phyloP scores from a whole-genome alignment of 148 eudicot genomes.

The Euryodendron excelsum region DNA sequence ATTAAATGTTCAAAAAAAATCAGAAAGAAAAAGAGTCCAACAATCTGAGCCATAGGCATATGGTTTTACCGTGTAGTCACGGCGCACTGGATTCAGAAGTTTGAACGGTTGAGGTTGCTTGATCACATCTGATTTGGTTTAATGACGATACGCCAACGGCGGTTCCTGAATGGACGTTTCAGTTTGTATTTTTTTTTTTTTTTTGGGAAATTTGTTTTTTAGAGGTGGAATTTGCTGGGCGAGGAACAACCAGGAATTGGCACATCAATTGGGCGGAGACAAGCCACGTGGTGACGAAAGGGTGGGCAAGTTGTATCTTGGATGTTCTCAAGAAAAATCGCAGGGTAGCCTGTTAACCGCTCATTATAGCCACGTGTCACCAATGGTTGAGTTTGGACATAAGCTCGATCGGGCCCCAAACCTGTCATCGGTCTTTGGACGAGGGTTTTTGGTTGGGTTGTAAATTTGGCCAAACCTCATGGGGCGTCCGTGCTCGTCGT shows the following conservation, averaged over 20 bases:
- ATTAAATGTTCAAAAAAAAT: background rate
- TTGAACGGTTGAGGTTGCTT: background rate
- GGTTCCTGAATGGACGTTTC: too few relatives aligned
- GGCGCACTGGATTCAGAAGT: background rate
- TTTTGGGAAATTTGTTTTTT: background rate
- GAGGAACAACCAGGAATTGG: background rate
- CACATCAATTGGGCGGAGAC: background rate
- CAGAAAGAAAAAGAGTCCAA: background rate
- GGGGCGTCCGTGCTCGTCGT: too few relatives aligned
- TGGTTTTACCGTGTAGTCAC: background rate
- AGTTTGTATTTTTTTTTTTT: too few relatives aligned
- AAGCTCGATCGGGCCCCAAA: too few relatives aligned
- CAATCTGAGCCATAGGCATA: background rate
- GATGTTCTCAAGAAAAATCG: background rate
- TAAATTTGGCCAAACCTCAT: too few relatives aligned
- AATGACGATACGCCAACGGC: background rate
- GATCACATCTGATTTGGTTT: background rate
- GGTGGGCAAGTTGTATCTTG: background rate
- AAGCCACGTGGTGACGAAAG: background rate
- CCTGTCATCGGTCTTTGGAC: too few relatives aligned
- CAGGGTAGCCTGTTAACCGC: background rate
- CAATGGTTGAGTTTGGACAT: background rate
- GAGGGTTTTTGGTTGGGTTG: too few relatives aligned
- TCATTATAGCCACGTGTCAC: background rate
- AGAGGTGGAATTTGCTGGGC: background rate